Percentiles rank a stretch among this genome's conserved stretches.
These are phyloP conservation scores for Leccinum subgranulosum DNA, from an alignment of 768 basidiomycete genomes.

Conservation along the genomic window DNA sequence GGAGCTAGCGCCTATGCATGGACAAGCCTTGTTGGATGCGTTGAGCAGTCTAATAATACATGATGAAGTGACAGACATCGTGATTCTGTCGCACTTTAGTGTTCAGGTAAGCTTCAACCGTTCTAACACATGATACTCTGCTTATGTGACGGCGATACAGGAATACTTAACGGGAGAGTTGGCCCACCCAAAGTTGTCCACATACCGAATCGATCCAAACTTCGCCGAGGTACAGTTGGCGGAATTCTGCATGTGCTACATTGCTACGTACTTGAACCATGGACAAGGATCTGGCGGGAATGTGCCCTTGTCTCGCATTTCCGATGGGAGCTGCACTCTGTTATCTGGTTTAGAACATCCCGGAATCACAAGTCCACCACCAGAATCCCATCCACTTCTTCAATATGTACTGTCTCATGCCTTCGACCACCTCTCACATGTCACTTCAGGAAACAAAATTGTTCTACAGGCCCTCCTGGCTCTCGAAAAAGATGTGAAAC, in stretches of 20 bases:
- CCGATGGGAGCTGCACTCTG: background rate
- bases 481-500: background rate
- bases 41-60: background rate
- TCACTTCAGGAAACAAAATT: background rate
- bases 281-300: background rate
- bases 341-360: background rate
- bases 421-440: slow-evolving; percentile 4
- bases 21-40: background rate
- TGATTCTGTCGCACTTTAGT: slow-evolving; percentile 6
- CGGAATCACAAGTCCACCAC: background rate
- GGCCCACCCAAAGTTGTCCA: background rate
- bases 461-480: background rate
- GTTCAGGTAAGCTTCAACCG: slow-evolving; percentile 4
- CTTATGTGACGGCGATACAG: background rate
- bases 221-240: background rate
- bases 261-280: background rate
- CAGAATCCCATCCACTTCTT: background rate
- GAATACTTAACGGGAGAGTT: background rate
- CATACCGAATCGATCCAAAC: background rate
- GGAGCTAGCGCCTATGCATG: background rate
- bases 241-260: slow-evolving; percentile 8
- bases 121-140: background rate
- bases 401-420: background rate
- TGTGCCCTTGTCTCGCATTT: background rate
- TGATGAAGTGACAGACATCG: background rate